A percentile compares a stretch with the other conserved stretches of the same genome.
phyloP scores from a whole-genome alignment of 2,329 filamentous ascomycete genomes.

The Mycosphaerella arachidis region DNA sequence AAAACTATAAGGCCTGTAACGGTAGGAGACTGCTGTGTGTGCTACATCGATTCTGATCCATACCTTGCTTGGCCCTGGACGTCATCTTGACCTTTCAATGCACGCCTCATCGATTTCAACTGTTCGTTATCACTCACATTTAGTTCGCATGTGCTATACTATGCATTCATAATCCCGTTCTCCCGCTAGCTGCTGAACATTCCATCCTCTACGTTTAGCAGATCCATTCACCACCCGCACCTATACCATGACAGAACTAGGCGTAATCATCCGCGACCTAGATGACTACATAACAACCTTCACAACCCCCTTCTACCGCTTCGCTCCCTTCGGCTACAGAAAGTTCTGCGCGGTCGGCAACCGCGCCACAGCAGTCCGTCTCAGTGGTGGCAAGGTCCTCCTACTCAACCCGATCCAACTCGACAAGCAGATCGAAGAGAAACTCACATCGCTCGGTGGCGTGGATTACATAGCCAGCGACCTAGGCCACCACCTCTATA shows the following conservation, averaged over 20 bases:
- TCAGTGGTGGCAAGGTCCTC: constrained; percentile 7
- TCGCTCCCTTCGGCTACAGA: constrained; percentile 15
- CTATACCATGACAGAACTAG: not conserved
- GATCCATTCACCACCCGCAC: not conserved
- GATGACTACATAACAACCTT: constrained; percentile 12
- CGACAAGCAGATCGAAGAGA: constrained; percentile 4
- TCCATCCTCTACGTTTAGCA: not conserved
- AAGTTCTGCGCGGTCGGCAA: constrained; percentile 16
- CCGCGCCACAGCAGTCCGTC: constrained; percentile 11
- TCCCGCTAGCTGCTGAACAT: too few relatives aligned
- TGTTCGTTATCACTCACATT: not conserved
- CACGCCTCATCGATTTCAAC: not conserved
- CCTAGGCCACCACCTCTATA: constrained; percentile 17
- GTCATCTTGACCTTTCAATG: constrained; percentile 1
- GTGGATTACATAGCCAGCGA: constrained; percentile 14
- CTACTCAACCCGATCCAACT: constrained; percentile 15
- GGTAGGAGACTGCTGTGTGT: too few relatives aligned
- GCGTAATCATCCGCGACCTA: constrained; percentile 9
- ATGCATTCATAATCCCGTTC: too few relatives aligned
- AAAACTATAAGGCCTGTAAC: too few relatives aligned
- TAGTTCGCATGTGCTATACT: too few relatives aligned
- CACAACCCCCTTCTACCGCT: constrained; percentile 16
- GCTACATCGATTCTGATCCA: too few relatives aligned
- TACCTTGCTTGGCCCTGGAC: not conserved
- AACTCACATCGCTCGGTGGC: constrained; percentile 10